Base-by-base conservation (phyloP, 495 filamentous ascomycete genomes). In the Zalerion maritima region DNA sequence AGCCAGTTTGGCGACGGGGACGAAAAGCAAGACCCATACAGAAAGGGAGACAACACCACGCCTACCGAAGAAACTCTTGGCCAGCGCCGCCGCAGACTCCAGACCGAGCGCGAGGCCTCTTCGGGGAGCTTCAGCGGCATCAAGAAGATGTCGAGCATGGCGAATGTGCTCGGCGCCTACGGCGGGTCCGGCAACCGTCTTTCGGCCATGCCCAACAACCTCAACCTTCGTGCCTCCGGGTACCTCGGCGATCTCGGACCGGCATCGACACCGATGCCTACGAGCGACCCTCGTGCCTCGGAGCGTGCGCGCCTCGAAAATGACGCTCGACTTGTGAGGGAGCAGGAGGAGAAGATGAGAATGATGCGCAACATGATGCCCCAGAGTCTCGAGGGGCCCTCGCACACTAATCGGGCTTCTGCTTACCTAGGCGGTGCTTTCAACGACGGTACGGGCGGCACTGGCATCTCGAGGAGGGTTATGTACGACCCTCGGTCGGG, bases 11-110 rank as follows among this genome's bases (percentile, higher is more conserved):
- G 73, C 24, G 66, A 60, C 2, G 51, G 69, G 21, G 49, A 52
- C 5, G 50, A 57, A 11, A 47, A 51, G 3, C 30, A 43, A 26
- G 35, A 35, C 15, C 11, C 36, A 34, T 22, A 31, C 34, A 18
- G 35, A 26, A 46, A 49, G 24, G 35, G n/a, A n/a, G n/a, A 31
- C 28, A 56, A 45, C 28, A 42, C 45, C 4, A 42, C 48, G 9
- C 49, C 45, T 2, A 49, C 58, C 4, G 78, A 76, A 34, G 87
- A 97, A 48, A 93, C 86, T 0, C 67, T 97, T 2, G 89, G 75
- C 8, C 83, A 96, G 46, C 74, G 87, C 5, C 75, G 84, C 3
- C 71, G 64, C 34, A 72, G 89, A 9, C 65, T 97, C 1, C 80
- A 85, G 49, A 73, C 67, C 24, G 79, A 87, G 52, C 64, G 63